Percentiles rank a stretch among this genome's conserved stretches.
phyloP scores from a whole-genome alignment of 2,329 filamentous ascomycete species.

The Talaromyces sp. region DNA sequence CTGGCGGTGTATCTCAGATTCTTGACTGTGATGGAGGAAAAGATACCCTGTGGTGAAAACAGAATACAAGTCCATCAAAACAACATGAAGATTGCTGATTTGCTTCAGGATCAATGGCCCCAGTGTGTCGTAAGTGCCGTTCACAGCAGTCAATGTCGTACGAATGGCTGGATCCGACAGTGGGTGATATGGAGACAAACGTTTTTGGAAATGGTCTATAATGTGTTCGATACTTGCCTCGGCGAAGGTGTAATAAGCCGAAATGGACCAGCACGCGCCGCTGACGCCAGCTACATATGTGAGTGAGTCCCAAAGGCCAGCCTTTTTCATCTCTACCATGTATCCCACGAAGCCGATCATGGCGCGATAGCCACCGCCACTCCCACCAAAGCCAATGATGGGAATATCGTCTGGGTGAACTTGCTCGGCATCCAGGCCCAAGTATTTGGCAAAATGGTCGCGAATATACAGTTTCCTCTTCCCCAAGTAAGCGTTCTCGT shows the following conservation, averaged over 20 bases:
- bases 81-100: constrained; percentile 9
- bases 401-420: constrained; percentile 11
- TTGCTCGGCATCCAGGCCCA: constrained; percentile 5
- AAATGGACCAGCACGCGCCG: constrained; percentile 10
- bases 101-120: constrained; percentile 10
- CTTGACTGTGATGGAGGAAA: constrained; percentile 10
- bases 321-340: constrained; percentile 10
- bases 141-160: constrained; percentile 7
- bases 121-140: constrained; percentile 9
- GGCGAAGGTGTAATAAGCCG: constrained; percentile 11
- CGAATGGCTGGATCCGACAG: constrained; percentile 10
- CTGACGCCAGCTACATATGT: constrained; percentile 11
- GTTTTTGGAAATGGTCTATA: constrained; percentile 7
- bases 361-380: constrained; percentile 10
- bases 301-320: constrained; percentile 6
- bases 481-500: constrained; percentile 5
- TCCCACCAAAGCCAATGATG: constrained; percentile 9
- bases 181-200: constrained; percentile 9
- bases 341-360: constrained; percentile 10
- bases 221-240: constrained; percentile 9
- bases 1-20: neutral
- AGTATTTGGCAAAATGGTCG: constrained; percentile 7
- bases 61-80: constrained; percentile 12
- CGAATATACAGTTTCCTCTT: constrained; percentile 7
- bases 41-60: constrained; percentile 11